Evolutionary conservation across 2,329 filamentous ascomycete species (phyloP).

Genomic region (Sclerotinia minor): DNA sequence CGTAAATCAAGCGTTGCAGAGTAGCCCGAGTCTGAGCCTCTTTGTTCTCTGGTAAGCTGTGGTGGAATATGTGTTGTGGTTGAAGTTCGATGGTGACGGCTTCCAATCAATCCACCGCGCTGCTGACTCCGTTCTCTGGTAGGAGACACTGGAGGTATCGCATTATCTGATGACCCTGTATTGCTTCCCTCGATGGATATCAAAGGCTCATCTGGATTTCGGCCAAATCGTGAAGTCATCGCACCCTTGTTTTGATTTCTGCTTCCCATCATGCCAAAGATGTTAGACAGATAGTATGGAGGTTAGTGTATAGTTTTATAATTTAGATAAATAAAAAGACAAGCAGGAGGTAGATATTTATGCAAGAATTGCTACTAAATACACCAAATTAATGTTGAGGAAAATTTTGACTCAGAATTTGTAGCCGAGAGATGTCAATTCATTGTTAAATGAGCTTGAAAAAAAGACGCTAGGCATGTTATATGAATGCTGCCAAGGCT

Average conservation of each 20-base stretch:
- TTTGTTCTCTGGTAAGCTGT: not conserved
- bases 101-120: not conserved
- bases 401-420: not conserved
- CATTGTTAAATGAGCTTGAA: not conserved
- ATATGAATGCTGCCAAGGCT: not conserved
- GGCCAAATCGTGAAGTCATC: not conserved
- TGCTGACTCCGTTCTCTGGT: not conserved
- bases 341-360: no score
- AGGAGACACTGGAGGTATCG: rapidly evolving
- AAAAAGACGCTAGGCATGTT: no score
- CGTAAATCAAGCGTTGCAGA: not conserved
- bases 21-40: not conserved
- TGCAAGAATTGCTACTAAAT: not conserved
- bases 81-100: not conserved
- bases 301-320: not conserved
- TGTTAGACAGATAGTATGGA: not conserved
- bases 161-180: not conserved
- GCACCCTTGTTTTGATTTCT: not conserved
- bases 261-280: not conserved
- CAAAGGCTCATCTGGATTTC: not conserved
- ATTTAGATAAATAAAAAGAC: not conserved
- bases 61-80: not conserved
- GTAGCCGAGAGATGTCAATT: not conserved
- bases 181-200: not conserved
- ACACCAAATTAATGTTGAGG: no score